These are phyloP conservation scores for Avicennia marina DNA, from an alignment of 257 asterid genomes.

Conservation along the genomic window DNA sequence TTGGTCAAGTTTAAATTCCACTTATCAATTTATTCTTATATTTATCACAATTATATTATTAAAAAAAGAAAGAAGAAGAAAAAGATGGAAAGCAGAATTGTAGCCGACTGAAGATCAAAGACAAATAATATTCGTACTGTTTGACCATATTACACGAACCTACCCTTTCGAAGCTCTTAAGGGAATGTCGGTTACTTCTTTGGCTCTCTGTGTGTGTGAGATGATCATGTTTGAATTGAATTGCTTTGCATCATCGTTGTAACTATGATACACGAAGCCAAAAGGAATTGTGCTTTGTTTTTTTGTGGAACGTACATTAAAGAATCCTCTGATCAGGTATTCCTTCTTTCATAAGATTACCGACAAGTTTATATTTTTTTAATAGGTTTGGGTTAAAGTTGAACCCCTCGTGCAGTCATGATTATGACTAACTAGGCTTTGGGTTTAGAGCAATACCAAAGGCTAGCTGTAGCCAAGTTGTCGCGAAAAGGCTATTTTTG, in stretches of 20 bases:
- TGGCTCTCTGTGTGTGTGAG: slow-evolving; percentile 2
- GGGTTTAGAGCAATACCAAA: no score
- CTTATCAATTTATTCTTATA: no score
- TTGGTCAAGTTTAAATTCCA: no score
- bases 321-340: no score
- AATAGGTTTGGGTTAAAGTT: background rate
- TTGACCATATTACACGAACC: slow-evolving; percentile 28
- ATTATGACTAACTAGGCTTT: slow-evolving; percentile 7
- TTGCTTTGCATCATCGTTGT: slow-evolving; percentile 5
- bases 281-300: background rate
- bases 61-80: background rate
- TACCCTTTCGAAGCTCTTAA: slow-evolving; percentile 15
- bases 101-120: slow-evolving; percentile 17
- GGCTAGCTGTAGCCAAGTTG: slow-evolving; percentile 14
- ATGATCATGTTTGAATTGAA: slow-evolving; percentile 26
- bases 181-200: slow-evolving; percentile 40
- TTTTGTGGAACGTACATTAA: no score
- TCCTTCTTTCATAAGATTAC: no score
- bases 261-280: background rate
- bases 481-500: slow-evolving; percentile 13
- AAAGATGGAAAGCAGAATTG: background rate
- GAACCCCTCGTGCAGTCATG: background rate
- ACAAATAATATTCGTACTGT: slow-evolving; percentile 32
- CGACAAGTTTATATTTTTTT: background rate
- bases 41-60: no score